Evolutionary conservation across 1,139 yeast genomes (phyloP).

Genomic region (Suhomyces choctaworum): DNA sequence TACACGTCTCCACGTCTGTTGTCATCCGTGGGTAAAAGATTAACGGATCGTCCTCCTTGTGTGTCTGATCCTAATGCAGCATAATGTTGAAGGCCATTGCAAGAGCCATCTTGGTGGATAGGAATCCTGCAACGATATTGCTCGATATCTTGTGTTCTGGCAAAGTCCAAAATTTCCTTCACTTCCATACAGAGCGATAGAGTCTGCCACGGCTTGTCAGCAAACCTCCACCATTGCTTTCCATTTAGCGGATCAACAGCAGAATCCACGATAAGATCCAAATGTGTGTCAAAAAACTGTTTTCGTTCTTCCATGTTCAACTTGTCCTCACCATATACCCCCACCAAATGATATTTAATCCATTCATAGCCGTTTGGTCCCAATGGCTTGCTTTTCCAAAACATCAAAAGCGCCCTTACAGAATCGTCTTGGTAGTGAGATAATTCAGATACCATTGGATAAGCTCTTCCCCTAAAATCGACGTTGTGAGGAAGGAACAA

Average conservation of each 20-base stretch:
- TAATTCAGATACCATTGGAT: conserved; percentile 39
- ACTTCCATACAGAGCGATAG: conserved; percentile 41
- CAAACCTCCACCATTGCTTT: conserved; percentile 39
- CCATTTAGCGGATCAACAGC: conserved; percentile 31
- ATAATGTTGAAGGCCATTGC: conserved; percentile 51
- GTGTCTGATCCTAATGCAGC: conserved; percentile 44
- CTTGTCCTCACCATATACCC: conserved; percentile 36
- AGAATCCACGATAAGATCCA: conserved; percentile 25
- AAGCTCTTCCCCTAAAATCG: conserved; percentile 47
- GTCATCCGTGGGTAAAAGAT: conserved; percentile 26
- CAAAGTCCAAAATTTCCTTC: conserved; percentile 20
- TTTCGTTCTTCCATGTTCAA: conserved; percentile 26
- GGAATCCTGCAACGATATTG: conserved; percentile 37
- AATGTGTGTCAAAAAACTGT: conserved; percentile 28
- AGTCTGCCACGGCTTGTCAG: conserved; percentile 45
- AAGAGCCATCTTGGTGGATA: conserved; percentile 49
- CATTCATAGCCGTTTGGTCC: conserved; percentile 39
- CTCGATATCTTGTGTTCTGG: conserved; percentile 20
- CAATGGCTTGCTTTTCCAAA: conserved; percentile 40
- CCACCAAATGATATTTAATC: conserved; percentile 45
- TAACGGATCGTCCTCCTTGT: conserved; percentile 42
- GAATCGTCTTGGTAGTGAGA: conserved; percentile 42
- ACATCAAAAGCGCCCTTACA: conserved; percentile 36
- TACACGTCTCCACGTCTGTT: conserved; percentile 37
- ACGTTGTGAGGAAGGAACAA: conserved; percentile 42